Evolutionary conservation across 805 yeast species (phyloP).

Genomic region (Saccharomycopsis capsularis): DNA sequence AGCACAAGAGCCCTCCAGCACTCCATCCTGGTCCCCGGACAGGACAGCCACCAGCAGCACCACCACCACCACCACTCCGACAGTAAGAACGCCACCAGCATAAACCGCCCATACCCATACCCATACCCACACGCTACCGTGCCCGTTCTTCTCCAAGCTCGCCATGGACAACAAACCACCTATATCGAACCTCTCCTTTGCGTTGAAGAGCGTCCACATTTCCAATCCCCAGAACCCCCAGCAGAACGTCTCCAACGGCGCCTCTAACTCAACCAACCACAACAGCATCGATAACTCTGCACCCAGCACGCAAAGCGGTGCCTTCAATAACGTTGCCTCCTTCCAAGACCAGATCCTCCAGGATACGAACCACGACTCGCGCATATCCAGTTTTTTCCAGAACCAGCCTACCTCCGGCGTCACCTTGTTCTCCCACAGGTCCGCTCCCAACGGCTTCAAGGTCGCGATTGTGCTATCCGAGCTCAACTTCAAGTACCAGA

Average conservation of each 20-base stretch:
- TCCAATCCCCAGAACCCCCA: slow-evolving; percentile 22
- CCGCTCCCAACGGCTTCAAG: slow-evolving; percentile 95
- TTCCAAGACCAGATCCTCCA: slow-evolving; percentile 35
- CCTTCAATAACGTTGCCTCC: too few relatives aligned
- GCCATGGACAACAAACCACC: slow-evolving; percentile 22
- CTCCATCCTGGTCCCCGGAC: too few relatives aligned
- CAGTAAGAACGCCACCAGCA: too few relatives aligned
- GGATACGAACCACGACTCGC: slow-evolving; percentile 34
- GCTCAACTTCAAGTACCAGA: slow-evolving; percentile 68
- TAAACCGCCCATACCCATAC: too few relatives aligned
- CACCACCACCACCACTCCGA: too few relatives aligned
- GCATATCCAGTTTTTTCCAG: slow-evolving; percentile 65
- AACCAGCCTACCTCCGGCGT: slow-evolving; percentile 77
- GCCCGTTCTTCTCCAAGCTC: too few relatives aligned
- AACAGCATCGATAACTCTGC: slow-evolving; percentile 1
- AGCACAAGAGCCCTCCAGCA: too few relatives aligned
- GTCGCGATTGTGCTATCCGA: slow-evolving; percentile 88
- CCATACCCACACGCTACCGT: too few relatives aligned
- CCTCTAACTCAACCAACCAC: slow-evolving; percentile 16
- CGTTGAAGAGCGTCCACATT: slow-evolving; percentile 33
- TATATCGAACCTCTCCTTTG: slow-evolving; percentile 36
- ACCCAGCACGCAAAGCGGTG: slow-evolving; percentile 12
- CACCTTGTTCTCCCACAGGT: slow-evolving; percentile 75
- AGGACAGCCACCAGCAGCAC: too few relatives aligned
- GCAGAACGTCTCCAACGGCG: slow-evolving; percentile 25